A percentile compares a stretch with the other conserved stretches of the same genome.
phyloP scores from a whole-genome alignment of 345 rosid species.

The Eutrema heterophyllum region DNA sequence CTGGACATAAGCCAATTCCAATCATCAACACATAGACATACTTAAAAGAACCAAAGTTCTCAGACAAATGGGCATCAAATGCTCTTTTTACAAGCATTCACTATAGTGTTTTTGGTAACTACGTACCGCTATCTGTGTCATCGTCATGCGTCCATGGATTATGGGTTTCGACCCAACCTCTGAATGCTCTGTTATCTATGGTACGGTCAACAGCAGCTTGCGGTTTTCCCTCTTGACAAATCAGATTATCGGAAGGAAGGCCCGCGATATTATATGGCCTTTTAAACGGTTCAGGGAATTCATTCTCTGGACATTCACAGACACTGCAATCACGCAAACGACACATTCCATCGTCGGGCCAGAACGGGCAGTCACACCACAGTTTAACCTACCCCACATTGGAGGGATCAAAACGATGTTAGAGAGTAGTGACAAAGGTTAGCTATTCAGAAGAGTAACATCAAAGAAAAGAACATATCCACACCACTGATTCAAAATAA shows the following conservation, averaged over 20 bases:
- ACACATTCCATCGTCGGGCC: constrained; percentile 99
- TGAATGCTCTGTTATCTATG: constrained; percentile 65
- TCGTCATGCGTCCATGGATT: constrained; percentile 98
- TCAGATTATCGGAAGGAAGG: constrained; percentile 59
- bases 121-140: constrained; percentile 81
- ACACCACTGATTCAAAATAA: not conserved
- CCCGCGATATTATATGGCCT: constrained; percentile 36
- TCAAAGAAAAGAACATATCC: not conserved
- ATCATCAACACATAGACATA: not conserved
- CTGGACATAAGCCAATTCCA: constrained; percentile 32
- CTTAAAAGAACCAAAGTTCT: not conserved
- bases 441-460: not conserved
- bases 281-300: constrained; percentile 78
- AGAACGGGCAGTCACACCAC: constrained; percentile 97
- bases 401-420: not conserved
- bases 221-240: constrained; percentile 96
- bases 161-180: constrained; percentile 85
- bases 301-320: constrained; percentile 93
- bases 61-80: not conserved
- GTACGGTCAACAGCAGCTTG: constrained; percentile 88
- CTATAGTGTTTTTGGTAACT: not conserved
- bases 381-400: constrained; percentile 56
- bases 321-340: constrained; percentile 93
- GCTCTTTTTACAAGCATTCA: not conserved
- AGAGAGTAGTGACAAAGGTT: not conserved